A percentile compares a stretch with the other conserved stretches of the same genome.
phyloP scores from a whole-genome alignment of 345 rosid species.

The Microthlaspi erraticum region DNA sequence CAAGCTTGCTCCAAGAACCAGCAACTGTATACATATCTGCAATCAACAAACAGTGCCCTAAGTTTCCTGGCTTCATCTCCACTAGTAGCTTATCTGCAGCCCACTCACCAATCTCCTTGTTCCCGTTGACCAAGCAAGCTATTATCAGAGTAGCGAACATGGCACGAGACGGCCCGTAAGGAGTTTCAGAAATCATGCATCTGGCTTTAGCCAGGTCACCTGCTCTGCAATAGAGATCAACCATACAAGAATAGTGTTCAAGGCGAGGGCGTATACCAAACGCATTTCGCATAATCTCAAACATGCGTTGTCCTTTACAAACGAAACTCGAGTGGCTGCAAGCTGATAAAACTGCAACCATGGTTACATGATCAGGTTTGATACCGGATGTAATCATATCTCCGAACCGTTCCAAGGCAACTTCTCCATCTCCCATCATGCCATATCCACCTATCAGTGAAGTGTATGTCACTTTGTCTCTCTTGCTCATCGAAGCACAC shows the following conservation, averaged over 20 bases:
- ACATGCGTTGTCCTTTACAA: constrained; percentile 56
- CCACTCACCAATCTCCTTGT: constrained; percentile 71
- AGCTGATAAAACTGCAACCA: constrained; percentile 85
- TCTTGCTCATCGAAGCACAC: constrained; percentile 59
- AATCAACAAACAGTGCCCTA: constrained; percentile 62
- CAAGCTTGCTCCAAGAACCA: constrained; percentile 65
- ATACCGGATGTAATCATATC: constrained; percentile 58
- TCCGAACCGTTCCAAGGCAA: constrained; percentile 54
- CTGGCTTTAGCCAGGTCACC: constrained; percentile 65
- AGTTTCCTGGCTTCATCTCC: constrained; percentile 58
- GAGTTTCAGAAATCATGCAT: constrained; percentile 52
- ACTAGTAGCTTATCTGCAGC: constrained; percentile 69
- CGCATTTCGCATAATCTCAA: constrained; percentile 51
- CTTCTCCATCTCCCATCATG: constrained; percentile 59
- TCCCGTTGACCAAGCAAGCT: constrained; percentile 65
- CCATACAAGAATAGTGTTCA: constrained; percentile 82
- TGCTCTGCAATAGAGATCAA: constrained; percentile 74
- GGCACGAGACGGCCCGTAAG: constrained; percentile 58
- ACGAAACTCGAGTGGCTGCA: constrained; percentile 81
- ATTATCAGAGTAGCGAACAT: constrained; percentile 81
- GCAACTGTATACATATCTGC: constrained; percentile 67
- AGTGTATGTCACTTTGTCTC: constrained; percentile 80
- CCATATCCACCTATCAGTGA: constrained; percentile 79
- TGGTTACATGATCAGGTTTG: constrained; percentile 73
- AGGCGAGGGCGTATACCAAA: constrained; percentile 58